Evolutionary conservation across 108 stramenopile genomes (phyloP), one percentile per base, ranked within the genome.

Genomic region (Cyclotella baltica): DNA sequence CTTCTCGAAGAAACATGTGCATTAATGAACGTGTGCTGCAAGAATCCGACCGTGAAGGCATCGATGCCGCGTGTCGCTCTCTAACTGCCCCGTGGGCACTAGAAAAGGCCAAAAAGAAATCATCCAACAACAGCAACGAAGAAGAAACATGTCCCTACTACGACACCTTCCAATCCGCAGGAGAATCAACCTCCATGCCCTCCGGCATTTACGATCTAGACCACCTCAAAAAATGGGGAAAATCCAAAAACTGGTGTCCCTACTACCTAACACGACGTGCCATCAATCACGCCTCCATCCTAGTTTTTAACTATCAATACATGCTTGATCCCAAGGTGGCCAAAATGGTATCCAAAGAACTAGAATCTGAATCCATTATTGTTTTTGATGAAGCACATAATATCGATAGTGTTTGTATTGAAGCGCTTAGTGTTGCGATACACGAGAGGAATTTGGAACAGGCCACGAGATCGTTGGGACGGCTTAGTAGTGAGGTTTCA

Each of bases 241-340:
- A 88, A 75, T 77, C 80, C 19, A 88, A 89, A 35, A 87, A 89
- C 25, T 99, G 98, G 98, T 99, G 99, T 78, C 99, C 99, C 10
- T 99, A 99, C 77, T 99, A 97, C 73, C 67, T 99, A 62, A 96
- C 99, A 5, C 86, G 99, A 47, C 95, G 97, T 74, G 96, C 96
- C 22, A 96, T 99, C 81, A 93, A 96, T 73, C 97, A 97, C 72
- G 98, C 99, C 50, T 98, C 96, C 67, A 90, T 99, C 29, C 73
- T 99, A 18, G 98, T 98, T 10, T 99, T 98, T 88, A 99, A 99
- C 75, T 99, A 99, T 78, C 99, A 99, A 83, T 99, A 99, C 83
- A 98, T 99, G 98, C 93, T 99, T 10, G 98, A 99, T 88, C 99
- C 99, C 11, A 99, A 71, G 56, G 78, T 77, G 15, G 92, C 95